Evolutionary conservation across 352 stramenopile genomes (phyloP).

Genomic region (Pythium aphanidermatum): DNA sequence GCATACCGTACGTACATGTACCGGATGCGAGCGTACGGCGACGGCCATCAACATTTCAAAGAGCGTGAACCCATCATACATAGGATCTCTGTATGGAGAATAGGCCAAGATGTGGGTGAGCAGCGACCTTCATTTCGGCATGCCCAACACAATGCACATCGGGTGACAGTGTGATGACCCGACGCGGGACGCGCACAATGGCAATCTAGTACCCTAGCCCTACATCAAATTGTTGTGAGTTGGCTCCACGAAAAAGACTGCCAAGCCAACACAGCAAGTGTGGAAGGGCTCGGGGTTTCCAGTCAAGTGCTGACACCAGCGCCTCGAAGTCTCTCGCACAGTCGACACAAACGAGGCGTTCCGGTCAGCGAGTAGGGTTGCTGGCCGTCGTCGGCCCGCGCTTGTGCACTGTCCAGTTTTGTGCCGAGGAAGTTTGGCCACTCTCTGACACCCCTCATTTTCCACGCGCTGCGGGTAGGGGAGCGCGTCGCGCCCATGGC

Average conservation of each 20-base stretch:
- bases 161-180: slow-evolving; percentile 15
- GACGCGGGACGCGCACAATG: not conserved
- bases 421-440: slow-evolving; percentile 3
- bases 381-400: not conserved
- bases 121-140: too few species aligned
- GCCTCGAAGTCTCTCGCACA: not conserved
- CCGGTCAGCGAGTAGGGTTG: slow-evolving; percentile 16
- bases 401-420: slow-evolving; percentile 10
- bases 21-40: too few species aligned
- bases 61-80: too few species aligned
- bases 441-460: slow-evolving; percentile 16
- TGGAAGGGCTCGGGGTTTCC: slow-evolving; percentile 6
- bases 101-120: too few species aligned
- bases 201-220: slow-evolving; percentile 14
- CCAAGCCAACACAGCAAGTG: too few species aligned
- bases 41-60: too few species aligned
- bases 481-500: too few species aligned
- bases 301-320: slow-evolving; percentile 15
- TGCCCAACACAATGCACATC: too few species aligned
- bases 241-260: slow-evolving; percentile 8
- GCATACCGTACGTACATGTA: too few species aligned
- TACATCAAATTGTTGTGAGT: slow-evolving; percentile 11
- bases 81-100: too few species aligned
- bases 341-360: slow-evolving; percentile 5
- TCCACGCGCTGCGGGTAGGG: slow-evolving; percentile 8